These are phyloP conservation scores for Delitschia confertaspora DNA, from an alignment of 495 filamentous ascomycete genomes.

Conservation along the genomic window DNA sequence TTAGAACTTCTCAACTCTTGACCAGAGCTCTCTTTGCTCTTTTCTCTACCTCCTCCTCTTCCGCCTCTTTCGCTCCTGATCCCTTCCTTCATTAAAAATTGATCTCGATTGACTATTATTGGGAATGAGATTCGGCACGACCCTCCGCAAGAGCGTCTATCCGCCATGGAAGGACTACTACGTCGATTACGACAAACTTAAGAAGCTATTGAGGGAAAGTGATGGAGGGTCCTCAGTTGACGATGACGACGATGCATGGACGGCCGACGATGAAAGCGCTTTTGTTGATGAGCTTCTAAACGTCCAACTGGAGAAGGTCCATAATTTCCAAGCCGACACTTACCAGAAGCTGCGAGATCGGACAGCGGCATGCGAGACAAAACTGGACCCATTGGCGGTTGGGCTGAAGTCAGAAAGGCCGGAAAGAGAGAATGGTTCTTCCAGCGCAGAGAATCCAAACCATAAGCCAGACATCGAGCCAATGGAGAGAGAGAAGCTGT, in stretches of 20 bases:
- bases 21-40: background rate
- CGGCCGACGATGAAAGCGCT: slow-evolving; percentile 83
- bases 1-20: background rate
- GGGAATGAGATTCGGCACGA: slow-evolving; percentile 85
- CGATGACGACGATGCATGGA: slow-evolving; percentile 58
- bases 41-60: background rate
- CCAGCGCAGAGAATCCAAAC: slow-evolving; percentile 30
- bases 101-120: too few relatives aligned
- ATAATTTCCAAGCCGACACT: slow-evolving; percentile 73
- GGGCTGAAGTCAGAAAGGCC: slow-evolving; percentile 30
- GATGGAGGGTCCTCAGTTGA: slow-evolving; percentile 30
- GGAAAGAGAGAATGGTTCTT: slow-evolving; percentile 24
- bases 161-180: slow-evolving; percentile 86
- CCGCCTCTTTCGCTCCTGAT: background rate
- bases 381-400: slow-evolving; percentile 41
- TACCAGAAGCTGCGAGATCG: slow-evolving; percentile 62
- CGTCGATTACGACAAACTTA: slow-evolving; percentile 90
- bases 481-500: slow-evolving; percentile 41
- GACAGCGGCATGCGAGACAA: slow-evolving; percentile 50
- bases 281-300: slow-evolving; percentile 96
- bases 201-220: slow-evolving; percentile 69
- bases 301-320: slow-evolving; percentile 89
- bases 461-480: slow-evolving; percentile 30
- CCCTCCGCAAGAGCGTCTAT: slow-evolving; percentile 68
- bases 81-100: background rate